These are phyloP conservation scores for Salix caprea DNA, from an alignment of 345 rosid species.

Conservation along the genomic window DNA sequence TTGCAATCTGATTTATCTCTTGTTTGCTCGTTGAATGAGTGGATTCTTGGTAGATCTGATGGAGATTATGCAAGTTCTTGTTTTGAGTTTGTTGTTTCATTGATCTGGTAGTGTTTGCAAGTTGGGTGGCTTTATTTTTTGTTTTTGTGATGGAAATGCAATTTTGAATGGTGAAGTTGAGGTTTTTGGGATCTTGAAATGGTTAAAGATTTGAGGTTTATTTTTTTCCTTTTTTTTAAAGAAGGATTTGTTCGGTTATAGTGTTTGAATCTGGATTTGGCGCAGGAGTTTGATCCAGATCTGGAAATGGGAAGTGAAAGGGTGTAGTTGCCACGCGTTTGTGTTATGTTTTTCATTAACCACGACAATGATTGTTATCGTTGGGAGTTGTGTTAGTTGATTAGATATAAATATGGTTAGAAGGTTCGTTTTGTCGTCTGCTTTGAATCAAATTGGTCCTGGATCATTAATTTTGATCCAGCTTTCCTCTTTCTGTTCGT, in stretches of 20 bases:
- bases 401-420: neutral
- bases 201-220: neutral
- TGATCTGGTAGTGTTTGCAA: neutral
- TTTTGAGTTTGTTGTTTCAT: neutral
- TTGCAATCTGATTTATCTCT: neutral
- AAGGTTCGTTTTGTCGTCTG: neutral
- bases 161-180: neutral
- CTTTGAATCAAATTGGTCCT: neutral
- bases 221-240: neutral
- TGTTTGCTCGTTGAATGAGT: neutral
- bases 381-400: neutral
- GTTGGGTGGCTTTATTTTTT: neutral
- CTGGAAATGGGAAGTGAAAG: conserved; percentile 1
- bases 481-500: neutral
- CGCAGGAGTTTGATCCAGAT: neutral
- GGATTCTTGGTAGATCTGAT: neutral
- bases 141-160: neutral
- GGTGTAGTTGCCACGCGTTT: neutral
- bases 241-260: neutral
- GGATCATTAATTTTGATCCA: neutral
- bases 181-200: neutral
- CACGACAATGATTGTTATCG: neutral
- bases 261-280: neutral
- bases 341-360: neutral
- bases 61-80: neutral